Evolutionary conservation across 179 eudicot species (phyloP), one percentile per base, ranked within the genome.

Genomic region (Spergularia azorica): DNA sequence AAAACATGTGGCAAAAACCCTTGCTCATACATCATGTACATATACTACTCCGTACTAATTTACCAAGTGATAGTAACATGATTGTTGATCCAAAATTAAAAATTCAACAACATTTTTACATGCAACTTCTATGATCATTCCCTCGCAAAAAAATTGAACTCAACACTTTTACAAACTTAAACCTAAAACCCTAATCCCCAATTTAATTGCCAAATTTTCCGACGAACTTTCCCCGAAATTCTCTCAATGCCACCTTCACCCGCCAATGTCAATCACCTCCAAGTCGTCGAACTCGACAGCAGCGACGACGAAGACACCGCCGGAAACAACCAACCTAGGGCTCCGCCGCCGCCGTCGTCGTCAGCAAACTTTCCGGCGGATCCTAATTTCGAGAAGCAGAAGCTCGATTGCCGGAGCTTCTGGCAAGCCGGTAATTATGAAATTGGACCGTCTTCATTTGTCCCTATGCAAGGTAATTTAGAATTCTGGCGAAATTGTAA

Each of bases 391-490:
- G n/a, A 26, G 4, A 84, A 78, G 67, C 84, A 61, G 75, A 84
- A 88, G 21, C 83, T 88, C 1, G 96, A 90, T 18, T 82, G 86
- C 7, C 86, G 92, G 10, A 93, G 97, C 73, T 95, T 95, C 90
- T 95, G 98, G 98, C 90, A 88, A 79, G 98, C 98, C 1, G 98
- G 98, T 18, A 77, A 80, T 36, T 90, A 81, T 73, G 88, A 84
- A 51, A 75, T 85, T 76, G 91, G 85, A 5, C 88, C 88, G 18
- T 75, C 89, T 6, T 85, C 83, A 9, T 81, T 84, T 57, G 75
- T 82, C 79, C 80, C 89, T 4, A 39, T 71, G 5, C 79, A 78
- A 79, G 98, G 98, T 92, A 39, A n/a, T 2, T 21, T 1, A n/a
- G 18, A 6, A 57, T 51, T 26, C 2, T 26, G 32, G 0, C 32